Percentiles rank a stretch among this genome's conserved stretches.
Evolutionary conservation across 192 early-diverging fungal genomes (phyloP).

Genomic region (Podila epigama): DNA sequence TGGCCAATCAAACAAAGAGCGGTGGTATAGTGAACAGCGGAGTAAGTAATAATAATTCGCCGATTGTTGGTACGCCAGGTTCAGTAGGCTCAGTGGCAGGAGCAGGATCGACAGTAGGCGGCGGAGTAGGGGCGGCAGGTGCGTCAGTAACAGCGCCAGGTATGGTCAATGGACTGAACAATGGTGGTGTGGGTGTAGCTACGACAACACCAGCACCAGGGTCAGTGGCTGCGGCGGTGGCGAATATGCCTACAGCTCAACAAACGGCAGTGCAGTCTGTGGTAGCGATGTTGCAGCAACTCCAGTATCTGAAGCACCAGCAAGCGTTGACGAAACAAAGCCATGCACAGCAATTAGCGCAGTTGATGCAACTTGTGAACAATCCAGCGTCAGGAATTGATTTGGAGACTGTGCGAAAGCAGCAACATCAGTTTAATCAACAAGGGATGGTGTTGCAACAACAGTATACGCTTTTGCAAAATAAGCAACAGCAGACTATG

Average conservation of each 20-base stretch:
- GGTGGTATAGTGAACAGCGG: no score
- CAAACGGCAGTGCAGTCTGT: slow-evolving; percentile 19
- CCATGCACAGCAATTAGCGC: slow-evolving; percentile 16
- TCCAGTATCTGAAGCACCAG: slow-evolving; percentile 9
- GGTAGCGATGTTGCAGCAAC: slow-evolving; percentile 34
- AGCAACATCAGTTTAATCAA: slow-evolving; percentile 20
- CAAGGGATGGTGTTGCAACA: slow-evolving; percentile 31
- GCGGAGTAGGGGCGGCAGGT: background rate
- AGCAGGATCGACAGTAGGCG: no score
- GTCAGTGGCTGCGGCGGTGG: background rate
- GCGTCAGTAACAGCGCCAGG: background rate
- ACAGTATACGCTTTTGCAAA: slow-evolving; percentile 9
- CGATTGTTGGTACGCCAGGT: no score
- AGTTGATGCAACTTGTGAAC: slow-evolving; percentile 10
- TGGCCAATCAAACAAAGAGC: no score
- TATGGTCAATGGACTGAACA: background rate
- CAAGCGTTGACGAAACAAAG: slow-evolving; percentile 6
- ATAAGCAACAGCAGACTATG: slow-evolving; percentile 27
- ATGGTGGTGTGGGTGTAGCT: background rate
- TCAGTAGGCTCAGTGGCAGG: no score
- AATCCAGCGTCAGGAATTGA: slow-evolving; percentile 12
- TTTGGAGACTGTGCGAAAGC: slow-evolving; percentile 5
- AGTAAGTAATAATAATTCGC: no score
- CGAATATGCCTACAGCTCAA: slow-evolving; percentile 18
- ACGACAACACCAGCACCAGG: background rate